Base-by-base conservation (phyloP, 2,329 filamentous ascomycete species). In the Colletotrichum caudatum region DNA sequence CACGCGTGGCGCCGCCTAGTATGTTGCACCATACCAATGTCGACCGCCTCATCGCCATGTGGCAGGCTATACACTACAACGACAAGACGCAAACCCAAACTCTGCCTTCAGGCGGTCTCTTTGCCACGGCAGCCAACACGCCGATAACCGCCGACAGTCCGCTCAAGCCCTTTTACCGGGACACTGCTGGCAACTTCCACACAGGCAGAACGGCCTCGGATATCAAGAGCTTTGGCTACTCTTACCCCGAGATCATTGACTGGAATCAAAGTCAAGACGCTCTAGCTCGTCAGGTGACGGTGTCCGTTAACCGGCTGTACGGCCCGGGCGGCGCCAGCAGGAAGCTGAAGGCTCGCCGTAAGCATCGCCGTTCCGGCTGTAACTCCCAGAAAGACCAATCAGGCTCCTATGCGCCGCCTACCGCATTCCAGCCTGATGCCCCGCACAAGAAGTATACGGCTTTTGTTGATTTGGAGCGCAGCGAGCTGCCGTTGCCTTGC, bases 11-110 rank as follows among this genome's bases (percentile, higher is more conserved):
- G 35, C 62, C 41, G 16, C 41, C 41, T 54, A 57, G 53, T 59
- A 68, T 68, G 65, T 39, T 68, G 23, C 65, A 68, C 72, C 85
- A 86, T 80, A 80, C 84, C 76, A 89, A 92, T 75, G 85, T 92
- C 65, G 90, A 92, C 75, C 86, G 90, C 53, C 82, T 92, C 46
- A 91, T 89, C 80, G 85, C 88, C n/a, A 83, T 86, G 75, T 88
- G 82, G 82, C 81, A 86, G 76, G 81, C 80, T 33, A 82, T 87
- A 26, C 76, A 81, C 68, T 82, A 82, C 33, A 69, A 74, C 54
- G 71, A 79, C 72, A 73, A 75, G 66, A 75, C 81, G 53, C 82
- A 84, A 74, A 75, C 66, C 26, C 69, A 66, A 48, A 77, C 80
- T 11, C 81, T 83, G 72, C 53, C 26, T 2, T 61, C 58, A 23